phyloP scores from a whole-genome alignment of 1,139 yeast genomes.

The Suhomyces ambrosiae region DNA sequence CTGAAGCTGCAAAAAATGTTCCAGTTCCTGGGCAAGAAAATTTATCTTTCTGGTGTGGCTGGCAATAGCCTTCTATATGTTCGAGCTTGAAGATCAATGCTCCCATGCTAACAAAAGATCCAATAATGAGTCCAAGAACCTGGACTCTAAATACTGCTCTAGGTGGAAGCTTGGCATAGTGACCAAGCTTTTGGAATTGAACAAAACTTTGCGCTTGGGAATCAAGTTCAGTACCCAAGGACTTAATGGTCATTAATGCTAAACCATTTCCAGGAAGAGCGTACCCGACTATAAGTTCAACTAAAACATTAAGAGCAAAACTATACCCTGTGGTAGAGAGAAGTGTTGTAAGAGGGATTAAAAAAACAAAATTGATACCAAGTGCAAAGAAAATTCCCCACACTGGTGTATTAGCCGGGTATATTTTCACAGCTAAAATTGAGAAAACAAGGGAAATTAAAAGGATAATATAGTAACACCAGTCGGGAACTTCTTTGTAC shows the following conservation, averaged over 20 bases:
- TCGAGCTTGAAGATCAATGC: slow-evolving; percentile 35
- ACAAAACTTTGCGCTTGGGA: slow-evolving; percentile 40
- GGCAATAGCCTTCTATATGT: slow-evolving; percentile 31
- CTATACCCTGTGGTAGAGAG: slow-evolving; percentile 21
- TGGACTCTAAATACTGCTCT: slow-evolving; percentile 38
- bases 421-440: slow-evolving; percentile 21
- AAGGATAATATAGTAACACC: slow-evolving; percentile 18
- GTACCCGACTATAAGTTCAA: slow-evolving; percentile 25
- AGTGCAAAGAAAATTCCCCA: slow-evolving; percentile 27
- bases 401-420: slow-evolving; percentile 26
- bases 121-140: slow-evolving; percentile 30
- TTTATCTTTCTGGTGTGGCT: slow-evolving; percentile 29
- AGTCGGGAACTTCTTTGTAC: slow-evolving; percentile 25
- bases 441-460: slow-evolving; percentile 19
- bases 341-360: slow-evolving; percentile 23
- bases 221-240: slow-evolving; percentile 29
- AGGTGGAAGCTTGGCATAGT: slow-evolving; percentile 39
- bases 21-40: slow-evolving; percentile 38
- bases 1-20: slow-evolving; percentile 34
- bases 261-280: slow-evolving; percentile 27
- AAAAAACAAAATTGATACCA: slow-evolving; percentile 25
- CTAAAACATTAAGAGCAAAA: slow-evolving; percentile 25
- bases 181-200: slow-evolving; percentile 40
- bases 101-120: slow-evolving; percentile 28
- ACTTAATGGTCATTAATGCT: slow-evolving; percentile 25